Base-by-base conservation (phyloP, 2,329 filamentous ascomycete species). In the Fusarium tanahbumbuense region DNA sequence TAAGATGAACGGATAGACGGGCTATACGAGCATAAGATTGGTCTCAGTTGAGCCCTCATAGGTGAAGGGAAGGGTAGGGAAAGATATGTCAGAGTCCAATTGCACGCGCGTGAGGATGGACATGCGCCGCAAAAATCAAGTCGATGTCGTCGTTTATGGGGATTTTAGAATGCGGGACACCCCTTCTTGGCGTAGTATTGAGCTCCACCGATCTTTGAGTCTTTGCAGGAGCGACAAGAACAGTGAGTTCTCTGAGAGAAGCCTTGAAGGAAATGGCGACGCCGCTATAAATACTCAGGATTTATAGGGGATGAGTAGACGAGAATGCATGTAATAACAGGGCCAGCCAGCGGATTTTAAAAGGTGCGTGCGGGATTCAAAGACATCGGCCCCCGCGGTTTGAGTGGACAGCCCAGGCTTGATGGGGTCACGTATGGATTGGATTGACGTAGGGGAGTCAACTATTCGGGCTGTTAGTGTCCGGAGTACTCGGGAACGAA, bases 41-140 rank as follows among this genome's bases (percentile, higher is more conserved):
- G 67, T 55, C 58, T 58, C 54, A 73, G 48, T 63, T 70, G 73
- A 28, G 60, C 44, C 54, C 68, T 75, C 73, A 75, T 75, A 73
- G 52, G 64, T 73, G 47, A 71, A 59, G 32, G 47, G 37, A 44
- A 41, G 23, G 18, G 32, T 42, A 52, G 58, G 56, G 20, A 54
- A 58, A 40, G 40, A 55, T 64, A 55, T 45, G 37, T 52, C 60
- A 61, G 49, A 60, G 23, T 53, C 49, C 12, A 53, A 42, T 45
- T 61, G 64, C 63, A 55, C 46, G 67, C 59, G 71, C 61, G 73
- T 64, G 55, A 70, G 45, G 37, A 57, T 64, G 46, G 60, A 47
- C 41, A 57, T 64, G 46, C 69, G 58, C 48, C 57, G 64, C 66
- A 64, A 59, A 57, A 50, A 60, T 40, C 27, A 64, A 68, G 53